Base-by-base conservation (phyloP, 202 grass and related monocot genomes). In the Setaria italica region DNA sequence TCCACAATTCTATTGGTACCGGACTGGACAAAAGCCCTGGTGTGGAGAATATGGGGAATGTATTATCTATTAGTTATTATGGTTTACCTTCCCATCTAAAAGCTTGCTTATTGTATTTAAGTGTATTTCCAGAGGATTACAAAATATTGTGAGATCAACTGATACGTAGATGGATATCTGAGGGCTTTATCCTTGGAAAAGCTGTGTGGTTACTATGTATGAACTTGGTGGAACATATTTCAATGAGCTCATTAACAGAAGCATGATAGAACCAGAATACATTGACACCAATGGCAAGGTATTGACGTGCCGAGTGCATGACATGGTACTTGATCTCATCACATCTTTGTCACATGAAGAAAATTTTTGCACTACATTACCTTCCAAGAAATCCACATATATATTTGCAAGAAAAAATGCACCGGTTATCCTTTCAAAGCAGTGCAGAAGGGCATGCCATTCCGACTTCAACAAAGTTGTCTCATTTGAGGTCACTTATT, bases 31-130 rank as follows among this genome's bases (percentile, higher is more conserved):
- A 82, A 17, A 17, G 5, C 37, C 13, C 13, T 7, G 20, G 1
- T 11, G 17, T 82, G 34, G 79, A 82, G 2, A 32, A 45, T 3
- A 81, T 81, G 79, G 13, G 51, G 6, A 20, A 57, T 19, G 30
- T 81, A 55, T 19, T 81, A 56, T 70, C 65, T 57, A 16, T 70
- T 29, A 81, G 79, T 30, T 81, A 81, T 19, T 39, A 70, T 57
- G 49, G 14, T 43, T 43, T 81, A 42, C 64, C 79, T 21, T 57
- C 49, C 11, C 49, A 69, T n/a, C 47, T 80, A 9, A 79, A 64
- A 63, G 0, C 42, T 11, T 79, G 76, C 8, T 79, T 79, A 4
- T 9, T 79, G 14, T 79, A 68, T 56, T 16, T 69, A 29, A 68
- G 17, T 69, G 3, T 41, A 2, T 80, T 32, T 33, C 66, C 79